These are phyloP conservation scores for Codiaeum variegatum DNA, from an alignment of 441 rosid species.

Conservation along the genomic window DNA sequence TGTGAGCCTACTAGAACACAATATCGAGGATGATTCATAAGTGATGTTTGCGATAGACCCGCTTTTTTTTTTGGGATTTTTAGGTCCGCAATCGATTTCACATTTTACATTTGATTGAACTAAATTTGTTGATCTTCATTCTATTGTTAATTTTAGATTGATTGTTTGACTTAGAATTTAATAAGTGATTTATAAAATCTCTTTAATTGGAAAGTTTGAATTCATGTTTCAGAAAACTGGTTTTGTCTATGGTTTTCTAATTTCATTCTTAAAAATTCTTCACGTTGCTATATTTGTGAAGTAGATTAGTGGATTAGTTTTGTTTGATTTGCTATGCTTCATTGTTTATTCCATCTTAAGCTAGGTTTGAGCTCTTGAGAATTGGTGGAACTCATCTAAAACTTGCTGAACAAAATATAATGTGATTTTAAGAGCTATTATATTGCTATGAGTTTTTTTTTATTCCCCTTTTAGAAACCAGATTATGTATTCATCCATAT, in stretches of 20 bases:
- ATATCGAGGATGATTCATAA: constrained; percentile 63
- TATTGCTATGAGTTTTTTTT: not conserved
- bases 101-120: too few species aligned
- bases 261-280: too few species aligned
- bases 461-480: not conserved
- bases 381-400: not conserved
- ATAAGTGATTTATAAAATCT: too few species aligned
- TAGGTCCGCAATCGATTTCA: not conserved
- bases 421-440: not conserved
- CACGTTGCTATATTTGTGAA: too few species aligned
- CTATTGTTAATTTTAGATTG: too few species aligned
- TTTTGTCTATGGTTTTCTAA: too few species aligned
- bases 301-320: too few species aligned
- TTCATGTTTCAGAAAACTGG: too few species aligned
- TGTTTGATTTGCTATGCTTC: too few species aligned
- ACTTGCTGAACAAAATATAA: not conserved
- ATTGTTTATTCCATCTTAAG: not conserved
- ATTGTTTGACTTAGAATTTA: too few species aligned
- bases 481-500: not conserved
- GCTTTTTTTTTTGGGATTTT: not conserved
- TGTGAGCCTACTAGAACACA: constrained; percentile 79
- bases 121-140: too few species aligned
- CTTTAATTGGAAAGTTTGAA: too few species aligned
- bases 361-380: not conserved
- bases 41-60: constrained; percentile 40